Conservation (phyloP, 176 grass and related monocot genomes). For the Rhynchospora pubera region DNA sequence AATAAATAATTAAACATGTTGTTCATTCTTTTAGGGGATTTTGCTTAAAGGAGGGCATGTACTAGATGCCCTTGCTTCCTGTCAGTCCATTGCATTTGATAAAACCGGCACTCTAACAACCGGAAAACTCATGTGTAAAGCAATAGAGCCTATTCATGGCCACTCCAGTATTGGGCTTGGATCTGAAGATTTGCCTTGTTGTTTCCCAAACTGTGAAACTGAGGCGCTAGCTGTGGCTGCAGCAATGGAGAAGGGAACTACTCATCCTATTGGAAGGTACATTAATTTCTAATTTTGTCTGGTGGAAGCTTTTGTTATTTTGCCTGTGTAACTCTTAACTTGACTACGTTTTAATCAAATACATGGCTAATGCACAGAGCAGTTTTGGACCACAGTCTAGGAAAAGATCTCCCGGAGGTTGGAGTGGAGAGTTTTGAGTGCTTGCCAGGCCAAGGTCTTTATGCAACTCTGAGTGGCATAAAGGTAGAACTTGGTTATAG, state of each 20-base stretch:
- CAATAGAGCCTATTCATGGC: slow-evolving; percentile 95
- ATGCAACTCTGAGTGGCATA: slow-evolving; percentile 71
- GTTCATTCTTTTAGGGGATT: slow-evolving; percentile 67
- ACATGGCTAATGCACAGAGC: slow-evolving; percentile 63
- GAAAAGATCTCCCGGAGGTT: slow-evolving; percentile 77
- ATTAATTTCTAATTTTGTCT: background rate
- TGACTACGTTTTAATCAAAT: slow-evolving; percentile 26
- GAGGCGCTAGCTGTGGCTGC: slow-evolving; percentile 95
- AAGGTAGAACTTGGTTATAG: slow-evolving; percentile 42
- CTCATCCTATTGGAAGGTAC: slow-evolving; percentile 96
- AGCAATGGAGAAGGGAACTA: slow-evolving; percentile 97
- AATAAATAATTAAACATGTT: slow-evolving; percentile 7
- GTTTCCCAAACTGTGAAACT: slow-evolving; percentile 88
- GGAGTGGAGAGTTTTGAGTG: slow-evolving; percentile 88
- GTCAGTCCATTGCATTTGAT: slow-evolving; percentile 95
- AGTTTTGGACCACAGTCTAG: slow-evolving; percentile 81
- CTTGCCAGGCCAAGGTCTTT: slow-evolving; percentile 85
- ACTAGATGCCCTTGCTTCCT: slow-evolving; percentile 81
- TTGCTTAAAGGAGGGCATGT: slow-evolving; percentile 96
- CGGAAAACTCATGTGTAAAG: slow-evolving; percentile 92
- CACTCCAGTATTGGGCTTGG: slow-evolving; percentile 34
- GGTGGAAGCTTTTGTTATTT: background rate
- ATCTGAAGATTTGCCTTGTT: slow-evolving; percentile 49
- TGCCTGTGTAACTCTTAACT: background rate
- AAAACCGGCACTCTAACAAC: slow-evolving; percentile 97